Conservation (phyloP, 1,139 yeast genomes). For the Geotrichum carabidarum region DNA sequence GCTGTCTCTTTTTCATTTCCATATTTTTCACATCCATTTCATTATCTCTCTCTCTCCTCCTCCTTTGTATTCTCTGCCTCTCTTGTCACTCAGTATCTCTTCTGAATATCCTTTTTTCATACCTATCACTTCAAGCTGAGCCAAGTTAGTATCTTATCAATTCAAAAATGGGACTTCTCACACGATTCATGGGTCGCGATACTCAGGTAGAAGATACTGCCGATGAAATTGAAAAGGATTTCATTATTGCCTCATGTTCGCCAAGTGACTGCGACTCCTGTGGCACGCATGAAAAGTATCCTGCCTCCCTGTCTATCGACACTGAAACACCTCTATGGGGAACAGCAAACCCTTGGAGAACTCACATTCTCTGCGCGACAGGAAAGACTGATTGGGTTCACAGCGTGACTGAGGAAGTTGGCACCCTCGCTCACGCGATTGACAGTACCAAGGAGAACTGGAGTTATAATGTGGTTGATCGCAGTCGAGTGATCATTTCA, state of each 20-base stretch:
- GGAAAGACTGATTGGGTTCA: slow-evolving; percentile 82
- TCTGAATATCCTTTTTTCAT: too few relatives aligned
- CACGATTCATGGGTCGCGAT: slow-evolving; percentile 3
- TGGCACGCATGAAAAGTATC: slow-evolving; percentile 43
- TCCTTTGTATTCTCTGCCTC: too few relatives aligned
- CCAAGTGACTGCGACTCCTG: slow-evolving; percentile 30
- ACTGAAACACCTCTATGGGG: slow-evolving; percentile 57
- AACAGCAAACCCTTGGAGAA: slow-evolving; percentile 59
- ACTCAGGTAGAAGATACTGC: slow-evolving; percentile 21
- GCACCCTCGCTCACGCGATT: slow-evolving; percentile 51
- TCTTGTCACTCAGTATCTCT: too few relatives aligned
- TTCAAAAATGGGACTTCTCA: slow-evolving; percentile 8
- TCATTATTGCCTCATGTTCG: slow-evolving; percentile 28
- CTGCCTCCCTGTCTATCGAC: slow-evolving; percentile 53
- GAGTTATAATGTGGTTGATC: slow-evolving; percentile 16
- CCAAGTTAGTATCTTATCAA: neutral
- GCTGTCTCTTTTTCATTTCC: too few relatives aligned
- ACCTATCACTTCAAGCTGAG: too few relatives aligned
- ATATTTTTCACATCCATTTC: too few relatives aligned
- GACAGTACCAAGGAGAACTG: slow-evolving; percentile 15
- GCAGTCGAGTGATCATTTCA: slow-evolving; percentile 34
- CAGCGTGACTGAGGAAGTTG: slow-evolving; percentile 55
- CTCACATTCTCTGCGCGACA: slow-evolving; percentile 76
- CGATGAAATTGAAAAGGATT: slow-evolving; percentile 18
- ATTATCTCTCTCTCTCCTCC: too few relatives aligned